Percentiles rank a stretch among this genome's conserved stretches.
These are phyloP conservation scores for Xylariomycetidae sp. DNA, from an alignment of 2,329 filamentous ascomycete genomes.

Conservation along the genomic window DNA sequence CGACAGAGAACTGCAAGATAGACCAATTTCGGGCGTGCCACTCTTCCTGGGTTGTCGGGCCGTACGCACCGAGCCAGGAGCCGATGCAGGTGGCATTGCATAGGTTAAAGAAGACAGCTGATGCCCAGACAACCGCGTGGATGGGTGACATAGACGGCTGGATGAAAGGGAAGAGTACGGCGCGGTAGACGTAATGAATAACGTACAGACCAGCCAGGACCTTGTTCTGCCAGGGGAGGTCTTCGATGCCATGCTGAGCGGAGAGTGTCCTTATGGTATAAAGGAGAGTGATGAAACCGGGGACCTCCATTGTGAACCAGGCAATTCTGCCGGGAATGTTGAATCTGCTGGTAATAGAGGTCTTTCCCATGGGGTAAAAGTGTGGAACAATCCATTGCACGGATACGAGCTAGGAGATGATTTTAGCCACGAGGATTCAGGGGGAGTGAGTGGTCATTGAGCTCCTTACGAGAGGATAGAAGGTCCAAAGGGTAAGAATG, in stretches of 20 bases:
- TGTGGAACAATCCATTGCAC: conserved; percentile 66
- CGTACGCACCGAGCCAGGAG: conserved; percentile 78
- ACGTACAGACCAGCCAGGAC: conserved; percentile 68
- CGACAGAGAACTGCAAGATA: conserved; percentile 49
- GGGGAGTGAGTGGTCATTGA: not conserved
- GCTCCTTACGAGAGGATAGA: conserved; percentile 49
- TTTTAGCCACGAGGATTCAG: conserved; percentile 1
- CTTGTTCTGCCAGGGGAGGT: conserved; percentile 73
- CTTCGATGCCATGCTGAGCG: conserved; percentile 46
- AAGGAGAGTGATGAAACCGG: conserved; percentile 70
- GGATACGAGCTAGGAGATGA: conserved; percentile 65
- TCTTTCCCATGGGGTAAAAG: conserved; percentile 95
- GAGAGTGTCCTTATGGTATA: conserved; percentile 75
- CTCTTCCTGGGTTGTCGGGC: conserved; percentile 54
- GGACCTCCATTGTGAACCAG: conserved; percentile 85
- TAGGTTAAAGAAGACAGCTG: conserved; percentile 71
- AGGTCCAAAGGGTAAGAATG: conserved; percentile 48
- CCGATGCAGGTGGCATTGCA: conserved; percentile 74
- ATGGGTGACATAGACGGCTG: conserved; percentile 93
- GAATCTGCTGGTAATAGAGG: conserved; percentile 65
- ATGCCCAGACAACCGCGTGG: conserved; percentile 61
- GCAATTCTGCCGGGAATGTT: conserved; percentile 87
- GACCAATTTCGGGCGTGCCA: conserved; percentile 40
- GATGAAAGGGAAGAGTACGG: conserved; percentile 73
- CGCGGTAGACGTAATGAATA: conserved; percentile 88